Evolutionary conservation across 1,284 basidiomycete species (phyloP), one percentile per base, ranked within the genome.

Genomic region (Naganishia sp.): DNA sequence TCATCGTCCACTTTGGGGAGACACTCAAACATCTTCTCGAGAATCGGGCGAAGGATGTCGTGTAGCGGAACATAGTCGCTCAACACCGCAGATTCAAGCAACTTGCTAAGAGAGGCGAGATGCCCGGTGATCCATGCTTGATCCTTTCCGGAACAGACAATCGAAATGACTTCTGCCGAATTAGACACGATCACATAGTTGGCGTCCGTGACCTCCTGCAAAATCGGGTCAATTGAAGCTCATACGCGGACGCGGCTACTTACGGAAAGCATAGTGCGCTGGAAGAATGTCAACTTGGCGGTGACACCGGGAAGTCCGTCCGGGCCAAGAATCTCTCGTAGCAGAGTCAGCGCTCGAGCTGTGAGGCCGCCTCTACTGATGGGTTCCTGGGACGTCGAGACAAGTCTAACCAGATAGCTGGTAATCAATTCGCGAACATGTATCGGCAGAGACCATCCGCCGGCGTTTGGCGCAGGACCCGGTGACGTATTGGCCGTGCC

Each of bases 301-400:
- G 90, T 90, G 16, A 98, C 92, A 74, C 95, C 93, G n/a, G 85
- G 87, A 90, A 96, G 93, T 18, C 92, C 92, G 59, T 85, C 86
- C 0, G 89, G 87, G 1, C 88, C 86, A 31, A 94, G 85, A 72
- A 97, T 87, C 71, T 86, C 84, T 74, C 90, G 88, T 67, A 99
- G 83, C n/a, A 96, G 82, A 6, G 84, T 81, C 59, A 97, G 82
- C 0, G 92, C 92, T 68, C 91, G 87, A 49, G 88, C 85, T 49
- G 91, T 84, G 21, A 94, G 82, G 23, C 85, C 83, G 25, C 82
- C 83, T 65, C 86, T 85, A 16, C 85, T 82, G 31, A 86, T 82
- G 6, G 85, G 82, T 64, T 98, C 94, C 53, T 86, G 83, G 6
- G 86, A 84, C 25, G 87, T 84, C n/a, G 92, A 83, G 31, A 85